Evolutionary conservation across 768 basidiomycete genomes (phyloP).

Genomic region (Rhizopogon rudus): DNA sequence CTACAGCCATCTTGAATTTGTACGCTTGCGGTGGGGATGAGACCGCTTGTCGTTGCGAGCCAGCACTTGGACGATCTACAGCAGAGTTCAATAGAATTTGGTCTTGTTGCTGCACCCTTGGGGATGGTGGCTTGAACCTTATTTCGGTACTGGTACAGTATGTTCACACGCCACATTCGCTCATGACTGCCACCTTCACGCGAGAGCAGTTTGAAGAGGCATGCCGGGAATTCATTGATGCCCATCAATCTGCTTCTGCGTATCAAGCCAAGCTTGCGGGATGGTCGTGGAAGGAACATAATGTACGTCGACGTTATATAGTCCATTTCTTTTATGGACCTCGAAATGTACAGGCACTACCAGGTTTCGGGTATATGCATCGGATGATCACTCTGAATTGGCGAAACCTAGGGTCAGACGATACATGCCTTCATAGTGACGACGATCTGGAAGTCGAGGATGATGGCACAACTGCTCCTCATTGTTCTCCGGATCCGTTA

Average conservation of each 20-base stretch:
- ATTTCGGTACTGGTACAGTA: slow-evolving; percentile 32
- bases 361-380: slow-evolving; percentile 44
- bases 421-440: slow-evolving; percentile 9
- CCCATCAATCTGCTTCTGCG: slow-evolving; percentile 12
- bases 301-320: slow-evolving; percentile 33
- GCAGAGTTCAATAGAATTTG: slow-evolving; percentile 23
- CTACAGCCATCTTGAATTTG: slow-evolving; percentile 74
- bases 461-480: slow-evolving; percentile 34
- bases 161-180: slow-evolving; percentile 37
- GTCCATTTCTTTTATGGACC: slow-evolving; percentile 8
- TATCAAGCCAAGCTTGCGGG: slow-evolving; percentile 20
- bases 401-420: neutral
- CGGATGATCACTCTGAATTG: slow-evolving; percentile 27
- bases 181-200: slow-evolving; percentile 32
- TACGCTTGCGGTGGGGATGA: slow-evolving; percentile 31
- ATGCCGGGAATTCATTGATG: slow-evolving; percentile 46
- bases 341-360: slow-evolving; percentile 23
- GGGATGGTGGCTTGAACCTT: slow-evolving; percentile 59
- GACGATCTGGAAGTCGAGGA: slow-evolving; percentile 19
- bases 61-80: slow-evolving; percentile 46
- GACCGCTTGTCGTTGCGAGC: slow-evolving; percentile 37
- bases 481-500: slow-evolving; percentile 27
- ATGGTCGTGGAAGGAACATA: slow-evolving; percentile 63
- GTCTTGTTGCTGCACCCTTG: slow-evolving; percentile 13
- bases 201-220: slow-evolving; percentile 56